phyloP scores from a whole-genome alignment of 768 basidiomycete species.

The Rhodotorula paludigena region DNA sequence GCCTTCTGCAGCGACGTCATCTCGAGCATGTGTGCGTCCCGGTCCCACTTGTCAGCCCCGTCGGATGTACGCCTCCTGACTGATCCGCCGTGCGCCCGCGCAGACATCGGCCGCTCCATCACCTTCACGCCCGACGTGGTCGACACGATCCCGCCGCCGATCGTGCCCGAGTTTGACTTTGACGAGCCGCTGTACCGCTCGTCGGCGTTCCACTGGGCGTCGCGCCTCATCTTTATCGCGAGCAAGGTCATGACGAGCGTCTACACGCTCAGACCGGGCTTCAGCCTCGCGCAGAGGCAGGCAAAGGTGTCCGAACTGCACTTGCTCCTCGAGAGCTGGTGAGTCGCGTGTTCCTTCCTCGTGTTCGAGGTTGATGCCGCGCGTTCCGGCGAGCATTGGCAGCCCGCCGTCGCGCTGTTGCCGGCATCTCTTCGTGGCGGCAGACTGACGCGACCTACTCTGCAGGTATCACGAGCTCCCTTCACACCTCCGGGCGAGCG shows the following conservation, averaged over 20 bases:
- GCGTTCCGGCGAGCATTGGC: too few relatives aligned
- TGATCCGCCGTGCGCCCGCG: not conserved
- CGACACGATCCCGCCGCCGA: constrained; percentile 14
- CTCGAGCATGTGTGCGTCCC: constrained; percentile 8
- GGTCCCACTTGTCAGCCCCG: too few relatives aligned
- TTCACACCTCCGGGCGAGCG: constrained; percentile 22
- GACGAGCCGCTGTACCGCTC: constrained; percentile 28
- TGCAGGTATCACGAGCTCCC: constrained; percentile 35
- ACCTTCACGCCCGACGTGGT: constrained; percentile 26
- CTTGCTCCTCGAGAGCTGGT: constrained; percentile 32
- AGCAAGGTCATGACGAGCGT: constrained; percentile 19
- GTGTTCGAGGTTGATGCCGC: too few relatives aligned
- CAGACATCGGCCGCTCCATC: constrained; percentile 15
- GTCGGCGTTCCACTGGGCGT: constrained; percentile 21
- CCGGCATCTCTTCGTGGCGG: too few relatives aligned
- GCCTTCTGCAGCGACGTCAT: constrained; percentile 13
- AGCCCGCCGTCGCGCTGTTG: too few relatives aligned
- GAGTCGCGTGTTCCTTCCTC: not conserved
- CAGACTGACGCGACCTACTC: not conserved
- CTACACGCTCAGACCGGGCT: constrained; percentile 21
- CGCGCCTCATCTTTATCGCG: constrained; percentile 17
- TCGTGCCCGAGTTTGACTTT: constrained; percentile 30
- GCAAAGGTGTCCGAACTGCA: constrained; percentile 31
- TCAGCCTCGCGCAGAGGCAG: constrained; percentile 10
- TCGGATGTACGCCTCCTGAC: not conserved